These are phyloP conservation scores for Penicillium frequentans DNA, from an alignment of 2,329 filamentous ascomycete genomes.

Conservation along the genomic window DNA sequence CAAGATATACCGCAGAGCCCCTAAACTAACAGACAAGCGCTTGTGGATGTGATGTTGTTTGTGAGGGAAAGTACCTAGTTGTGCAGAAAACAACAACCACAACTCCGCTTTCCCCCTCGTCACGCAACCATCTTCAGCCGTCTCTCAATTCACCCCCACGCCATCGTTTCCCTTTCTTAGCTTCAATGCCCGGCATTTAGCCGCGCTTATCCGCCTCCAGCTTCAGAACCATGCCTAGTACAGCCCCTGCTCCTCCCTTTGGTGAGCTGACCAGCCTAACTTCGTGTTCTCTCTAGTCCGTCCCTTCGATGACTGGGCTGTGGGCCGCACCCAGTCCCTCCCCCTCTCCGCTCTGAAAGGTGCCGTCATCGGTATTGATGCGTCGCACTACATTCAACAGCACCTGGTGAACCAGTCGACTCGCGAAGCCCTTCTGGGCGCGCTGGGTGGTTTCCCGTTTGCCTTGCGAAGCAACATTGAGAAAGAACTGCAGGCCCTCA, in stretches of 20 bases:
- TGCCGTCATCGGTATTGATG: constrained; percentile 79
- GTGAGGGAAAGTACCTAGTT: not conserved
- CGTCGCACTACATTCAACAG: constrained; percentile 80
- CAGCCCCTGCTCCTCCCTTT: constrained; percentile 14
- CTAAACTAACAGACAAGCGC: not conserved
- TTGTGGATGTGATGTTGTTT: not conserved
- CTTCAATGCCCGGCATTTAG: constrained; percentile 30
- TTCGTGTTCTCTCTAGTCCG: constrained; percentile 37
- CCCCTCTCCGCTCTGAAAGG: constrained; percentile 71
- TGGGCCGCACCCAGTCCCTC: constrained; percentile 55
- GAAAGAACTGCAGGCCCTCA: constrained; percentile 72
- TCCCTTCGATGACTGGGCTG: constrained; percentile 59
- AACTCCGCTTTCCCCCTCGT: constrained; percentile 12
- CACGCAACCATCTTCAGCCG: constrained; percentile 15
- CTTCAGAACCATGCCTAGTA: constrained; percentile 40
- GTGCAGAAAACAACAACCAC: constrained; percentile 8
- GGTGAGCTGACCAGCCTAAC: constrained; percentile 9
- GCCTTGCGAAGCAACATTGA: constrained; percentile 75
- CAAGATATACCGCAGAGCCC: too few species aligned
- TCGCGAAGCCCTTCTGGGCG: constrained; percentile 84
- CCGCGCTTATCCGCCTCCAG: constrained; percentile 24
- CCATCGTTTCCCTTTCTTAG: constrained; percentile 10
- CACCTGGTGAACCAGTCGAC: constrained; percentile 69
- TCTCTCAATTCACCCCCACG: not conserved
- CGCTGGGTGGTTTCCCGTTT: constrained; percentile 82